These are phyloP conservation scores for Botrytis cinerea DNA, from an alignment of 2,329 filamentous ascomycete genomes.

Conservation along the genomic window DNA sequence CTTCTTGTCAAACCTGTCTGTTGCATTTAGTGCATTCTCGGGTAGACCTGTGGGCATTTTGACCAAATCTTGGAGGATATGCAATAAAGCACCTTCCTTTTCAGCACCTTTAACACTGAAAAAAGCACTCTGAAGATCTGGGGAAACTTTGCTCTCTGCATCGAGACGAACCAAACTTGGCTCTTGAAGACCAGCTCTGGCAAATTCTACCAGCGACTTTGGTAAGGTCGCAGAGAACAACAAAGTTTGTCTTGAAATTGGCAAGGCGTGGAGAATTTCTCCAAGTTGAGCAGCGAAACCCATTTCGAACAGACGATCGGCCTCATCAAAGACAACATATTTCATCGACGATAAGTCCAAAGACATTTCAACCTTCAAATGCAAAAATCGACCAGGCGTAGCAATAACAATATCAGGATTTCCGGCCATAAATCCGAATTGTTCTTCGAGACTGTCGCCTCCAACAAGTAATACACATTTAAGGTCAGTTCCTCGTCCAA, in stretches of 20 bases:
- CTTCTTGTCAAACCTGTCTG: conserved; percentile 59
- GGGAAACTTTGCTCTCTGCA: conserved; percentile 92
- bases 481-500: conserved; percentile 86
- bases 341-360: conserved; percentile 86
- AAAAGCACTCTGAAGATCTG: conserved; percentile 92
- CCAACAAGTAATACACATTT: conserved; percentile 89
- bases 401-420: conserved; percentile 98
- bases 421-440: conserved; percentile 87
- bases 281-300: conserved; percentile 91
- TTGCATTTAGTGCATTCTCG: conserved; percentile 47
- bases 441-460: conserved; percentile 93
- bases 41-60: conserved; percentile 76
- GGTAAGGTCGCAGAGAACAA: conserved; percentile 95
- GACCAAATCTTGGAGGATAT: conserved; percentile 89
- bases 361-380: conserved; percentile 95
- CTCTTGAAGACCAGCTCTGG: conserved; percentile 87
- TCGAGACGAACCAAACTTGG: conserved; percentile 88
- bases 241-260: conserved; percentile 81
- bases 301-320: conserved; percentile 97
- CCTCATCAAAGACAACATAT: conserved; percentile 97
- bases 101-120: conserved; percentile 91
- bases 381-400: conserved; percentile 92
- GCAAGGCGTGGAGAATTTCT: conserved; percentile 88
- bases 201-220: conserved; percentile 93
- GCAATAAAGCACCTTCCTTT: conserved; percentile 88